Base-by-base conservation (phyloP, 306 rosid genomes). In the Cicer cuneatum region DNA sequence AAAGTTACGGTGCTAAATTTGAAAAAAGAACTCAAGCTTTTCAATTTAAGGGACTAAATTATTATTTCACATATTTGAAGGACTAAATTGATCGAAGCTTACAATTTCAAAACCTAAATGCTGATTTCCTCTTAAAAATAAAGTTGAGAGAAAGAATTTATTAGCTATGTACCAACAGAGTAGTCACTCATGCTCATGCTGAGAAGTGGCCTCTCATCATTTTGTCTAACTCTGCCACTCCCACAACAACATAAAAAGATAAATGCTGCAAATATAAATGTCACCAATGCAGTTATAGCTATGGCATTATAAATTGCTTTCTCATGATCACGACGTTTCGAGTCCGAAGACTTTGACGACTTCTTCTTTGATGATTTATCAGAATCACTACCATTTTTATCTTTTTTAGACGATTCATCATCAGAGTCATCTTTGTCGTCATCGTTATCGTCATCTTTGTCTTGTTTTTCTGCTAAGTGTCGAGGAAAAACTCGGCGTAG, bases 201-300 rank as follows among this genome's bases (percentile, higher is more conserved):
- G 69, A 94, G 96, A 57, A 94, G 92, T 38, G 99, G 98, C 76
- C 89, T 92, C 74, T 92, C 93, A 81, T 94, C 99, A 66, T 72
- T 92, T 78, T 76, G 84, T 13, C 83, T 40, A 49, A 10, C 81
- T 79, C 41, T 69, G 18, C 85, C 80, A 16, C 33, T 66, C 79
- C 87, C 66, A 77, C 85, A 85, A 83, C 72, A 92, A 78, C 89
- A 90, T 14, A 87, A 43, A 71, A 90, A 87, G 77, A 87, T 43
- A 76, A 86, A 39, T 24, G 84, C 83, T 70, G 85, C 96, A 86
- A 80, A 66, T 45, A 84, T 10, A 84, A 90, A 74, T 68, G 95
- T 81, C 80, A 82, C 85, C 21, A 86, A 14, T 73, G 95, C 92
- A 62, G 92, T 83, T 69, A 89, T 75, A 60, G 48, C 84, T 68